Evolutionary conservation across 108 stramenopile genomes (phyloP), one percentile per base, ranked within the genome.

Genomic region (Discostella stelligeroides): DNA sequence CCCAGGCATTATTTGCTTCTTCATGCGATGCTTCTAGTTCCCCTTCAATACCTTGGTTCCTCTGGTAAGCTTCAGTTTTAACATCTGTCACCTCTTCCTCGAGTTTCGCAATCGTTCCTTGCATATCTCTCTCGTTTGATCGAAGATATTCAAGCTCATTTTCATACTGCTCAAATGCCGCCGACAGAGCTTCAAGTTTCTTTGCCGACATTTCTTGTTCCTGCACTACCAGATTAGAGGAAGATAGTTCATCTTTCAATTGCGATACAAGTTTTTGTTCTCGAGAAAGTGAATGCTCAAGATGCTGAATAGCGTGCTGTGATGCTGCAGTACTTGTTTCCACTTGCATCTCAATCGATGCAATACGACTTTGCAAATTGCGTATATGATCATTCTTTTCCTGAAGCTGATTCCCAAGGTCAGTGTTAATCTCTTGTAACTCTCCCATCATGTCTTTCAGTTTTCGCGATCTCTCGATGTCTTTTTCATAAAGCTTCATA

Each of bases 391-490:
- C 66, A 13, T 75, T 65, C 40, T 75, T 75, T 15, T 40, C 38
- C 15, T 66, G 27, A 18, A 75, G 37, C 30, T 67, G 64, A 29
- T 67, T 28, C 14, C 58, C 73, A 39, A 79, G 77, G 50, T 79
- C 69, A 1, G 38, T 29, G 30, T 72, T 79, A 30, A 67, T 72
- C 13, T 71, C 70, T 53, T 63, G 58, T n/a, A 79, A 48, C 27
- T 79, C 77, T 59, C 48, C 60, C 60, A 79, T n/a, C 66, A 61
- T 62, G 28, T 42, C 56, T 41, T 67, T 79, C 20, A 72, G 27
- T 43, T 67, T 70, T 24, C 28, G 59, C 3, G 70, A 47, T 20
- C 66, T 55, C n/a, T 71, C 47, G 12, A 79, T 34, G 37, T 79
- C 77, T 15, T 53, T 70, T 53, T 66, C 48, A 58, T 70, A 70